Evolutionary conservation across 2,329 filamentous ascomycete genomes (phyloP), one percentile per base, ranked within the genome.

Genomic region (Tympanopsis confertula): DNA sequence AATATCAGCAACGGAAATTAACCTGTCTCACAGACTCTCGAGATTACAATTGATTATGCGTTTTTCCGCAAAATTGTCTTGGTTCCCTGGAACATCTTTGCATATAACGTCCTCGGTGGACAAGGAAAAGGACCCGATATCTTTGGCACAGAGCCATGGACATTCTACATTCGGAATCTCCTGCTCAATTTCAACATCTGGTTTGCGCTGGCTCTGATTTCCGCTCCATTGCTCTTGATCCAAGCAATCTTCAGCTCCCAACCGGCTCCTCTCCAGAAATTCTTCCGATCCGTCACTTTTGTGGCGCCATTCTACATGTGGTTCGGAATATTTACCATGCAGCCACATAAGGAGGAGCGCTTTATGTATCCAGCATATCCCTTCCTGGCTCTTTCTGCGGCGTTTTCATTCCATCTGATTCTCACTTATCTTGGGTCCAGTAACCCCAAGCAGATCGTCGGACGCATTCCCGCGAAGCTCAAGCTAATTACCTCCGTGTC

Each of bases 111-210:
- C 32, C 89, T 98, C 54, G 83, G 84, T 5, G 78, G 77, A 5
- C 72, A 75, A 0, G 84, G 79, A 13, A 10, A 17, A 20, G 91
- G 89, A 0, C 91, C 91, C 0, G 75, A 94, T 39, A 83, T 98
- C 24, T 98, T 95, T 51, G 91, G 91, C 33, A 93, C 86, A 1
- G 91, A 98, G 59, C 86, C 89, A 1, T 96, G 89, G 91, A 82
- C 88, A 38, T 98, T 95, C 55, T 98, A 98, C 59, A 69, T 94
- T 48, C 83, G 85, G 49, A 98, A 98, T 50, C 64, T 98, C 32
- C 63, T 82, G 13, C 69, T 98, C 41, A 98, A 98, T 63, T 98
- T 96, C 68, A 94, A 96, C 54, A 60, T 94, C 35, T 96, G 88
- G 86, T 88, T 95, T 48, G 53, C 86, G 10, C 68, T 96, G 12